Percentiles rank a stretch among this genome's conserved stretches.
These are phyloP conservation scores for Candida labiduridarum DNA, from an alignment of 1,139 yeast species.

Conservation along the genomic window DNA sequence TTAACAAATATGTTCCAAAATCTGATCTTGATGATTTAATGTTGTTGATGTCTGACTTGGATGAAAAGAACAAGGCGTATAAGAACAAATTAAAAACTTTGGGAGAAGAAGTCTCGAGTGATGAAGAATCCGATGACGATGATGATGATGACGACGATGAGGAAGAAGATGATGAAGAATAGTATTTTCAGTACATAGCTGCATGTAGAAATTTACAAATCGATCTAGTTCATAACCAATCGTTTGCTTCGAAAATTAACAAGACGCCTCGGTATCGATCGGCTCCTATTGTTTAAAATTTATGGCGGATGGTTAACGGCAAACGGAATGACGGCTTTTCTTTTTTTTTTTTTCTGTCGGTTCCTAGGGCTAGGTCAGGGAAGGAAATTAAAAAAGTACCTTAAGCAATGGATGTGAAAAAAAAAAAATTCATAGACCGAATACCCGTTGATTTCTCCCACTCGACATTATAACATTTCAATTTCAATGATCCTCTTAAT, in stretches of 20 bases:
- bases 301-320: neutral
- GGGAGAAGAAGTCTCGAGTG: constrained; percentile 52
- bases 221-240: neutral
- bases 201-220: neutral
- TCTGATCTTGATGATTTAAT: constrained; percentile 75
- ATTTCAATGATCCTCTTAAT: constrained; percentile 63
- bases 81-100: constrained; percentile 51
- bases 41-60: constrained; percentile 73
- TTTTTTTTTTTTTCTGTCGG: no score
- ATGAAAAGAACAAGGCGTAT: constrained; percentile 65
- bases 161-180: constrained; percentile 18
- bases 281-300: neutral
- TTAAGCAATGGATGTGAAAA: neutral
- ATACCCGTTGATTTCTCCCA: neutral
- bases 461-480: neutral
- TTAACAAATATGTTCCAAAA: constrained; percentile 47
- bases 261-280: neutral
- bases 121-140: constrained; percentile 45
- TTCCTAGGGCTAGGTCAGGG: no score
- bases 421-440: neutral
- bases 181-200: neutral
- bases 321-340: neutral
- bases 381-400: neutral
- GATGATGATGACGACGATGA: constrained; percentile 26
- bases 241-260: neutral